A percentile compares a stretch with the other conserved stretches of the same genome.
phyloP scores from a whole-genome alignment of 139 green algal species.

The Medakamo hakoo region DNA sequence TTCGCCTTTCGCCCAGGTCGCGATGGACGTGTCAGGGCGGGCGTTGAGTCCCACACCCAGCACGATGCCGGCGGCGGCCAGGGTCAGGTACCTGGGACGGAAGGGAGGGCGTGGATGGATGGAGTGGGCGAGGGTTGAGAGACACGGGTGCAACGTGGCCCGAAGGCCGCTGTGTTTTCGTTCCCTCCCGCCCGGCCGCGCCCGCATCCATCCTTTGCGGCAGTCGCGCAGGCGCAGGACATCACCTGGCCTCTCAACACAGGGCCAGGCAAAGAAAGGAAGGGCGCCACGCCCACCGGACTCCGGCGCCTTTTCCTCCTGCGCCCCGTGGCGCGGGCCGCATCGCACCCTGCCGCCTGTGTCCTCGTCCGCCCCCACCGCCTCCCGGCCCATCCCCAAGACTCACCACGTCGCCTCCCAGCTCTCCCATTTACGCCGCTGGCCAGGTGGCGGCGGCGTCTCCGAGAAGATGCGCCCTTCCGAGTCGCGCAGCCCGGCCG shows the following conservation, averaged over 20 bases:
- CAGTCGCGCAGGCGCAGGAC: too few relatives aligned
- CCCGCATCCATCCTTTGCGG: too few relatives aligned
- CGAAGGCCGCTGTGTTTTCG: too few relatives aligned
- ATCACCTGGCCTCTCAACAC: too few relatives aligned
- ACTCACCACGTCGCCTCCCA: conserved; percentile 75
- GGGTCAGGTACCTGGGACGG: conserved; percentile 23
- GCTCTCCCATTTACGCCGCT: conserved; percentile 54
- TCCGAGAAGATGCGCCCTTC: conserved; percentile 71
- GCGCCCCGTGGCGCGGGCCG: too few relatives aligned
- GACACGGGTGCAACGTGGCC: too few relatives aligned
- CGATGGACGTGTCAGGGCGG: conserved; percentile 23
- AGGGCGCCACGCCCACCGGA: too few relatives aligned
- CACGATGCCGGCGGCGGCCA: conserved; percentile 11
- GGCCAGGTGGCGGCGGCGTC: conserved; percentile 46
- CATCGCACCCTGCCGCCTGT: too few relatives aligned
- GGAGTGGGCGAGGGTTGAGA: too few relatives aligned
- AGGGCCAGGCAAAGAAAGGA: neutral
- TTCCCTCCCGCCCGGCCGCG: too few relatives aligned
- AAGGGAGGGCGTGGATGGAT: too few relatives aligned
- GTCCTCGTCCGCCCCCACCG: neutral
- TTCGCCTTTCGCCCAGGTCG: conserved; percentile 15
- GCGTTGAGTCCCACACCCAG: conserved; percentile 14
- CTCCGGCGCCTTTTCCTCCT: neutral
- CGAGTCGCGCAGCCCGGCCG: conserved; percentile 47
- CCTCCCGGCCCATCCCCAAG: neutral